Evolutionary conservation across 345 rosid genomes (phyloP), one percentile per base, ranked within the genome.

Genomic region (Moringa oleifera): DNA sequence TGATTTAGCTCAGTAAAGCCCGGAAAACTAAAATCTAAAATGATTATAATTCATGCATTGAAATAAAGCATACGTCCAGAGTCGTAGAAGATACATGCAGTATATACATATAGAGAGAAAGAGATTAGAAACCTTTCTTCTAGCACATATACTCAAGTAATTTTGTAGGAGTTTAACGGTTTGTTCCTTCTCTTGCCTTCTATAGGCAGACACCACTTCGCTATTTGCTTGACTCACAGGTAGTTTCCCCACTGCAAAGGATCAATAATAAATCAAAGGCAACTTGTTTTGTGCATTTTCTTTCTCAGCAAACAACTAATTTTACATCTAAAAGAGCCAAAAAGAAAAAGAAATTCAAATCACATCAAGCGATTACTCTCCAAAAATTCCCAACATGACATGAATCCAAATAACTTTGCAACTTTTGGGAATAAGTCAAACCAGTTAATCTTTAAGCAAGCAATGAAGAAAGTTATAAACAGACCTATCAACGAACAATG

Each of bases 231-330:
- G 82, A 75, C 67, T 80, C 11, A 78, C 95, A 0, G 89, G 91
- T 46, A 88, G 58, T 64, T 77, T 88, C 69, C 95, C 95, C 73
- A 85, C 91, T 88, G 79, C 75, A 75, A 67, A 11, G 37, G 37
- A 11, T 33, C 37, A 33, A 33, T 33, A 33, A n/a, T n/a, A n/a
- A n/a, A n/a, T 4, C 5, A 33, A 33, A 33, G 11, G 11, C 5
- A 33, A 33, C 37, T 4, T 4, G 37, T 11, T 33, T 5, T 11
- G 37, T 41, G 47, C 1, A 7, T 41, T 7, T 41, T 41, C 47
- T 41, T 41, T 41, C 9, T 41, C 47, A 9, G 47, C 47, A 41
- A 41, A 41, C 47, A 33, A 33, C 5, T 4, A 33, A 11, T 4
- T 33, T 41, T 41, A 4, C 1, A 25, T 57, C 21, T 8, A 17